Base-by-base conservation (phyloP, 257 asterid species). In the Handroanthus guayacan region DNA sequence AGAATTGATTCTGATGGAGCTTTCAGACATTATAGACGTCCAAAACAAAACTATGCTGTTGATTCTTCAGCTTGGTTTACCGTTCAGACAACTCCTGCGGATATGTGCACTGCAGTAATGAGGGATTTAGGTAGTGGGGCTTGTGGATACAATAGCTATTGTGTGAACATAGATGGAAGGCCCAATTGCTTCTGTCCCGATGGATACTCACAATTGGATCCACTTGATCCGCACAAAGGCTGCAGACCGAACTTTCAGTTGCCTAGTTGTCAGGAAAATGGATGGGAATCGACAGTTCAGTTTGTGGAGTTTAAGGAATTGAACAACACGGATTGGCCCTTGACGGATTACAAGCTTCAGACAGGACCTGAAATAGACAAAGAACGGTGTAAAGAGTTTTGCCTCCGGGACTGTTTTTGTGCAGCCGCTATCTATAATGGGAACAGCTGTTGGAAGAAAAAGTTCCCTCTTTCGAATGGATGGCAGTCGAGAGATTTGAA, bases 81-180 rank as follows among this genome's bases (percentile, higher is more conserved):
- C 34, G 39, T 64, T 4, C 75, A 64, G 9, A 55, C 69, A 3
- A 65, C 57, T 9, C 91, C 83, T 1, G 71, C 76, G 9, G 75
- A 86, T 61, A 71, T 86, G 12, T 76, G 86, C 43, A 11, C 17
- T 5, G 66, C 75, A 9, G 43, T 60, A 1, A 8, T 14, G 3
- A 77, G 48, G 5, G 31, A 2, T 17, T 43, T 55, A 25, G 90
- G 89, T 1, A 78, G 85, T 52, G 90, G 92, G 2, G 86, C 86
- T 11, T 88, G 93, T 82, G 93, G 90, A 12, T 88, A 57, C 55
- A 88, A 84, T 71, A 84, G 85, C 78, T 71, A 66, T 17, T 86
- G 79, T 79, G 84, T 64, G 75, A 80, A 52, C 62, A 55, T 18
- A 54, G 12, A 34, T 25, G 11, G 85, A 39, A 78, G 56, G 78